These are phyloP conservation scores for Penicillium herquei DNA, from an alignment of 495 filamentous ascomycete species.

Conservation along the genomic window DNA sequence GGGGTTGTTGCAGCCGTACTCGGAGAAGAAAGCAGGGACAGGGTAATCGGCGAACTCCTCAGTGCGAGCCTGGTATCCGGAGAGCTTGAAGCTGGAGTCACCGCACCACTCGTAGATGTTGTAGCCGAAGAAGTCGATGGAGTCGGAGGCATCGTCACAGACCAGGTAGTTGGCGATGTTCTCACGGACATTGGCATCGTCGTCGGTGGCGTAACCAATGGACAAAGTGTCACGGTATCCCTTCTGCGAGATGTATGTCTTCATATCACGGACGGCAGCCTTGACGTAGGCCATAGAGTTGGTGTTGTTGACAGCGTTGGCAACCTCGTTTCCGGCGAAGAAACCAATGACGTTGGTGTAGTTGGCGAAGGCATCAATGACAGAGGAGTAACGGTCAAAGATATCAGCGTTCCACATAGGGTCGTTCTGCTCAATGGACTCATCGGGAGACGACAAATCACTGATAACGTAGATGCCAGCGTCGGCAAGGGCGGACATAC, in stretches of 20 bases:
- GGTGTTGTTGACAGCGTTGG: slow-evolving; percentile 83
- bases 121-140: slow-evolving; percentile 98
- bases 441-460: slow-evolving; percentile 76
- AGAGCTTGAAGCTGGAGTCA: slow-evolving; percentile 65
- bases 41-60: slow-evolving; percentile 83
- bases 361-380: slow-evolving; percentile 75
- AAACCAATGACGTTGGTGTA: slow-evolving; percentile 93
- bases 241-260: slow-evolving; percentile 84
- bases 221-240: slow-evolving; percentile 68
- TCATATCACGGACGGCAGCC: slow-evolving; percentile 93
- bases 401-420: slow-evolving; percentile 78
- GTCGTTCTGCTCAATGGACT: slow-evolving; percentile 78
- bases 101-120: slow-evolving; percentile 99
- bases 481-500: slow-evolving; percentile 82
- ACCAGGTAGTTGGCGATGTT: slow-evolving; percentile 87
- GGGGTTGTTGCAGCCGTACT: slow-evolving; percentile 91
- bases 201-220: slow-evolving; percentile 94
- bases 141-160: slow-evolving; percentile 65
- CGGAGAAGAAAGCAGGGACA: slow-evolving; percentile 94
- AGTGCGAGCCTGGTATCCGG: slow-evolving; percentile 78
- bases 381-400: slow-evolving; percentile 78
- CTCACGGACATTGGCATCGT: slow-evolving; percentile 75
- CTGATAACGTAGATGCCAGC: slow-evolving; percentile 95
- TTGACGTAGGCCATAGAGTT: slow-evolving; percentile 89
- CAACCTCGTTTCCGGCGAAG: slow-evolving; percentile 97